Evolutionary conservation across 768 basidiomycete species (phyloP).

Genomic region (Boletus pseudo-olivaceus): DNA sequence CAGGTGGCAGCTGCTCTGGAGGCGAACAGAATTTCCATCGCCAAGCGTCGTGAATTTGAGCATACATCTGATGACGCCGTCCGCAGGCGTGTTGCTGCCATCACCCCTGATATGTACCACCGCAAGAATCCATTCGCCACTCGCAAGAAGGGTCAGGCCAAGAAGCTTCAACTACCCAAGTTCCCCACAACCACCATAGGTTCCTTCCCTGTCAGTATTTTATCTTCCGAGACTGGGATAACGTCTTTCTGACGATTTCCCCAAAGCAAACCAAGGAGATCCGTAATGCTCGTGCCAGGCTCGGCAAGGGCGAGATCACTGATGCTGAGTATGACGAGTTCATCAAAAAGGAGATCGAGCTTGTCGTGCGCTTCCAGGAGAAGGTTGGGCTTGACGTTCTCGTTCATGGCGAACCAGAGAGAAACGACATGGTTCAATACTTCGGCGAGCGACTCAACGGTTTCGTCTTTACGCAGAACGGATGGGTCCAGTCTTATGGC

Average conservation of each 20-base stretch:
- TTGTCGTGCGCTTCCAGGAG: conserved; percentile 95
- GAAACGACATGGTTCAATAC: conserved; percentile 99
- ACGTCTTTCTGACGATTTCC: conserved; percentile 9
- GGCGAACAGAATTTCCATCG: conserved; percentile 86
- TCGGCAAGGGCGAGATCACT: conserved; percentile 87
- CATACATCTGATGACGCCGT: conserved; percentile 88
- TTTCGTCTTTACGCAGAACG: conserved; percentile 98
- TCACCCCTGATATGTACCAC: conserved; percentile 81
- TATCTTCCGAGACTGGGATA: not conserved
- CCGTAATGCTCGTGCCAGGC: conserved; percentile 92
- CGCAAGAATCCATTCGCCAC: conserved; percentile 86
- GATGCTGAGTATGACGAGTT: conserved; percentile 89
- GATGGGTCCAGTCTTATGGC: conserved; percentile 99
- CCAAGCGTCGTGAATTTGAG: conserved; percentile 94
- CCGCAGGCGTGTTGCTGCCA: conserved; percentile 90
- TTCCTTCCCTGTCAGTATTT: conserved; percentile 79
- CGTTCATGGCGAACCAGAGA: conserved; percentile 98
- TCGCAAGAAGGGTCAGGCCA: conserved; percentile 85
- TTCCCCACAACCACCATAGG: conserved; percentile 99
- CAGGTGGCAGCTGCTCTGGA: conserved; percentile 71
- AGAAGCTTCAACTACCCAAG: conserved; percentile 85
- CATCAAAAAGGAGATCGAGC: conserved; percentile 96
- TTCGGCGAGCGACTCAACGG: conserved; percentile 94
- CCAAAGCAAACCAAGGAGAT: conserved; percentile 97
- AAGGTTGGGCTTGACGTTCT: conserved; percentile 92